Conservation (phyloP, 495 filamentous ascomycete genomes). For the Hypoxylon crocopeplum region DNA sequence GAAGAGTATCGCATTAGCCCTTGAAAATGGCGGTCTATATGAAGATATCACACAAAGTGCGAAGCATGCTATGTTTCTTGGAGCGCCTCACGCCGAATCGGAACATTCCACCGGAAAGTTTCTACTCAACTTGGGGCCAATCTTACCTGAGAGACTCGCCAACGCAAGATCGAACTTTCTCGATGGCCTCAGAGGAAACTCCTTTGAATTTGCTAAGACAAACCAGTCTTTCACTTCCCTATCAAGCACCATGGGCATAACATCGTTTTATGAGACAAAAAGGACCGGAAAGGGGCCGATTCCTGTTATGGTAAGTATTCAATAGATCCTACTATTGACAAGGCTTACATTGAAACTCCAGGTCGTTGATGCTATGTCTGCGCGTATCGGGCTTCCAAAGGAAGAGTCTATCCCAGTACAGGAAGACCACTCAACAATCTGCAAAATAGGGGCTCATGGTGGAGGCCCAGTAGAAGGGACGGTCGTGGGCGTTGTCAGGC, state of each 20-base stretch:
- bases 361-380: no score
- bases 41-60: background rate
- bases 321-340: no score
- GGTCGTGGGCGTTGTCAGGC: background rate
- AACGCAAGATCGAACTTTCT: no score
- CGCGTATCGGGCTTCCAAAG: background rate
- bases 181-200: background rate
- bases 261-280: conserved; percentile 1
- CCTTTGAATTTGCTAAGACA: background rate
- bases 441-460: background rate
- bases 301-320: background rate
- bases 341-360: no score
- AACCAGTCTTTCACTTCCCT: background rate
- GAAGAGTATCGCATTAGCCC: background rate
- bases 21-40: background rate
- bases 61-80: background rate
- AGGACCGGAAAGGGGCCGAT: background rate
- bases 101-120: background rate
- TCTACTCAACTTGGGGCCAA: background rate
- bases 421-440: background rate
- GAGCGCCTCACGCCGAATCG: background rate
- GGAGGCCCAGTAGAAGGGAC: background rate
- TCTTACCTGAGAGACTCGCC: no score
- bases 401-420: background rate
- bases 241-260: background rate